Conservation (phyloP, 2,329 filamentous ascomycete species). For the Neophaeococcomyces mojaviensis region DNA sequence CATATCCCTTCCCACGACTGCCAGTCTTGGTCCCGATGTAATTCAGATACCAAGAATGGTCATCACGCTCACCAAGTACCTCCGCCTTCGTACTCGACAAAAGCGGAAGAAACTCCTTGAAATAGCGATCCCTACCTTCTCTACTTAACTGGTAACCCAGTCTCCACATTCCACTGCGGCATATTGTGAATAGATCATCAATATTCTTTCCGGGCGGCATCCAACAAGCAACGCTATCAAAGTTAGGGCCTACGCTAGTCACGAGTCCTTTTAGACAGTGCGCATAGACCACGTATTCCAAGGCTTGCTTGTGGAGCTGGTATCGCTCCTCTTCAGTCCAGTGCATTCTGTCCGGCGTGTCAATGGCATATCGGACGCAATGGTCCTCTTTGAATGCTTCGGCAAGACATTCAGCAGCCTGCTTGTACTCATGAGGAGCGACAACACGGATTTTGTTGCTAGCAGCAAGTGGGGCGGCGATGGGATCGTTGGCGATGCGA, state of each 20-base stretch:
- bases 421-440: constrained; percentile 59
- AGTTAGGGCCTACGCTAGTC: constrained; percentile 65
- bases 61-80: constrained; percentile 59
- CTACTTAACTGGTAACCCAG: constrained; percentile 65
- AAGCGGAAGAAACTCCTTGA: constrained; percentile 66
- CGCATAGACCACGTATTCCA: constrained; percentile 69
- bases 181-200: constrained; percentile 63
- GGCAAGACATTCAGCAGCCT: constrained; percentile 64
- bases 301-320: constrained; percentile 67
- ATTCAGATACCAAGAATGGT: constrained; percentile 70
- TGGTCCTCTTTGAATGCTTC: constrained; percentile 71
- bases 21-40: constrained; percentile 70
- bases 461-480: constrained; percentile 14
- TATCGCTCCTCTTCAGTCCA: constrained; percentile 62
- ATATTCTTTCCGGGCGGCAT: constrained; percentile 67
- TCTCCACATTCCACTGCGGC: constrained; percentile 71
- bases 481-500: constrained; percentile 10
- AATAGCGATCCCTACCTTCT: constrained; percentile 68
- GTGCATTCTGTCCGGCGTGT: constrained; percentile 58
- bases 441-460: constrained; percentile 51
- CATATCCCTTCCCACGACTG: constrained; percentile 65
- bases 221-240: constrained; percentile 73
- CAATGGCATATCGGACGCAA: constrained; percentile 61
- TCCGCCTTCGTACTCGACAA: constrained; percentile 64
- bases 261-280: constrained; percentile 68